Evolutionary conservation across 2,329 filamentous ascomycete species (phyloP).

Genomic region (Paecilomyces dactylethromorphus): DNA sequence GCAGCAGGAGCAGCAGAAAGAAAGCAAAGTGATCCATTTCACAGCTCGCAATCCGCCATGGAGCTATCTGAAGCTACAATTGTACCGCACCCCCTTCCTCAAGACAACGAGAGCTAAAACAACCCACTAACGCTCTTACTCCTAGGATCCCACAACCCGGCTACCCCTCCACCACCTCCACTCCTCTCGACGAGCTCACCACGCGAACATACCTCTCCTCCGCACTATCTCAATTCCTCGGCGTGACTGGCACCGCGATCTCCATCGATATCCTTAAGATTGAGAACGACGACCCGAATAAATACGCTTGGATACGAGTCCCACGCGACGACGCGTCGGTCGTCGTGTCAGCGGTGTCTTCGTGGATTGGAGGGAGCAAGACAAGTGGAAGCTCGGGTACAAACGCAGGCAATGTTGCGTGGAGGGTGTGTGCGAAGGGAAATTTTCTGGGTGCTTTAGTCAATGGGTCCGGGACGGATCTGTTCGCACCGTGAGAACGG

Average conservation of each 20-base stretch:
- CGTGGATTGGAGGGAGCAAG: conserved; percentile 34
- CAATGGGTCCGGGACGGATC: conserved; percentile 24
- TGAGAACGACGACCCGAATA: conserved; percentile 7
- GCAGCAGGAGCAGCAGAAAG: neutral
- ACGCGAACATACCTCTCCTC: conserved; percentile 39
- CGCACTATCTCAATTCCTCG: conserved; percentile 42
- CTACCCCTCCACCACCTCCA: conserved; percentile 5
- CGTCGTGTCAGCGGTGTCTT: conserved; percentile 39
- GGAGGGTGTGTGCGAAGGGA: conserved; percentile 32
- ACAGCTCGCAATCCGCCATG: conserved; percentile 37
- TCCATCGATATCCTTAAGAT: conserved; percentile 42
- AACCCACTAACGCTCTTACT: conserved; percentile 2
- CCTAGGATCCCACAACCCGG: conserved; percentile 22
- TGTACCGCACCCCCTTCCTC: conserved; percentile 18
- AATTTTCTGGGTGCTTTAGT: conserved; percentile 30
- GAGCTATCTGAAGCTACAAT: conserved; percentile 38
- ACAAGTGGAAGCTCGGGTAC: conserved; percentile 2
- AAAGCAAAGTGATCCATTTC: conserved; percentile 15
- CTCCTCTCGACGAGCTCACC: conserved; percentile 39
- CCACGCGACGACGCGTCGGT: conserved; percentile 38
- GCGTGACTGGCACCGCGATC: conserved; percentile 40
- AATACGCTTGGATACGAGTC: conserved; percentile 37
- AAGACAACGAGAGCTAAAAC: neutral
- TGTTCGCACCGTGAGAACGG: conserved; percentile 24
- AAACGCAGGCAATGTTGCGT: conserved; percentile 22